Conservation (phyloP, 208 protist genomes). For the Leishmania martiniquensis region DNA sequence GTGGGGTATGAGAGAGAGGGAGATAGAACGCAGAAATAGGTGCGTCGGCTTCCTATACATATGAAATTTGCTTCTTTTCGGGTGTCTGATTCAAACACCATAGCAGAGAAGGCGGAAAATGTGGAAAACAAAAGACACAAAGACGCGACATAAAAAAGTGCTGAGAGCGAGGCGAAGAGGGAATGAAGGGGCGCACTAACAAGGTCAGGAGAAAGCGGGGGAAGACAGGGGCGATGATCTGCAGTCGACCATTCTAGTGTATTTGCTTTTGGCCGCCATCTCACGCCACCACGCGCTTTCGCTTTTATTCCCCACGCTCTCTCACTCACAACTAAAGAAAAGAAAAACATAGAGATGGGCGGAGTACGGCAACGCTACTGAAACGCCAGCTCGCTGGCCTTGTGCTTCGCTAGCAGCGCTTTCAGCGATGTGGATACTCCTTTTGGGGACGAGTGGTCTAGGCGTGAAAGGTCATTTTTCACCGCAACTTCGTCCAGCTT, state of each 20-base stretch:
- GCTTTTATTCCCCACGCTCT: neutral
- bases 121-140: neutral
- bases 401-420: slow-evolving; percentile 68
- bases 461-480: slow-evolving; percentile 16
- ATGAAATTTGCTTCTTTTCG: slow-evolving; percentile 6
- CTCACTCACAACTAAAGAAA: neutral
- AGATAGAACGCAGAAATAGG: slow-evolving; percentile 7
- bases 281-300: neutral
- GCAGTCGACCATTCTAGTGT: neutral
- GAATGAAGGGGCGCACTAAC: neutral
- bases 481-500: slow-evolving; percentile 17
- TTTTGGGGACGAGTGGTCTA: slow-evolving; percentile 18
- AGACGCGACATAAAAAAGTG: neutral
- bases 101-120: neutral
- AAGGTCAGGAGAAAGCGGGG: neutral
- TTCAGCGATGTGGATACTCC: slow-evolving; percentile 67
- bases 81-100: neutral
- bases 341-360: neutral
- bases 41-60: slow-evolving; percentile 22
- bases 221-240: neutral
- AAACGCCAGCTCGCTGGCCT: slow-evolving; percentile 31
- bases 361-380: slow-evolving; percentile 14
- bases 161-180: neutral
- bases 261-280: neutral
- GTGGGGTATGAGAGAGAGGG: slow-evolving; percentile 14